Conservation (phyloP, 1,284 basidiomycete genomes). For the Kalmanozyma brasiliensis region DNA sequence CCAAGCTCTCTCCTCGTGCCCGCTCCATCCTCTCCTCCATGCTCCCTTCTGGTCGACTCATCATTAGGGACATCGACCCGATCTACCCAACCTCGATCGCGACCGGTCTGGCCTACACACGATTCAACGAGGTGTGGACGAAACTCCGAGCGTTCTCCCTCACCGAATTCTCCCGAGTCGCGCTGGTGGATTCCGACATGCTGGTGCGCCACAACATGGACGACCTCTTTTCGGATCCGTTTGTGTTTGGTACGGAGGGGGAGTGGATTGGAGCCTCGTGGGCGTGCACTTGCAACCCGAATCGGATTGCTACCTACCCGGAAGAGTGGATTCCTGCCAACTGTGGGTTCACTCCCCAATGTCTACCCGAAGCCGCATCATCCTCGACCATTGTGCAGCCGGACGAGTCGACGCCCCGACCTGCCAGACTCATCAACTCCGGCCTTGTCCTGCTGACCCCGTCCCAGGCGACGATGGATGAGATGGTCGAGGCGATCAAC, state of each 20-base stretch:
- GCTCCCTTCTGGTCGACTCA: constrained; percentile 16
- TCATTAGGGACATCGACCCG: constrained; percentile 46
- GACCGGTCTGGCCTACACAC: constrained; percentile 33
- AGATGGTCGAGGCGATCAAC: constrained; percentile 75
- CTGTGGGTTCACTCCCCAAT: constrained; percentile 79
- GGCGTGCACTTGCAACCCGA: constrained; percentile 93
- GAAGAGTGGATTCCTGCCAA: constrained; percentile 88
- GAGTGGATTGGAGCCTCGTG: constrained; percentile 82
- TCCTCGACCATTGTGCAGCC: constrained; percentile 68
- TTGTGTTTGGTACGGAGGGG: constrained; percentile 66
- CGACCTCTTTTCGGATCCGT: constrained; percentile 77
- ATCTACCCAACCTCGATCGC: constrained; percentile 29
- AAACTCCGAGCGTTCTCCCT: constrained; percentile 64
- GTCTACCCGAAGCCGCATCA: constrained; percentile 67
- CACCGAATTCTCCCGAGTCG: constrained; percentile 74
- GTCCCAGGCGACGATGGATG: constrained; percentile 71
- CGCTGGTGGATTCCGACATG: constrained; percentile 92
- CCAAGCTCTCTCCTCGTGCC: constrained; percentile 34
- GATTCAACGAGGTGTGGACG: constrained; percentile 66
- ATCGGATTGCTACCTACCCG: constrained; percentile 84
- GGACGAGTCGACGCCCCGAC: constrained; percentile 74
- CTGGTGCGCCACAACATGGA: constrained; percentile 88
- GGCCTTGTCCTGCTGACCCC: constrained; percentile 89
- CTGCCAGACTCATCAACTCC: constrained; percentile 84
- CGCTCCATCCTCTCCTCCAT: constrained; percentile 30